Percentiles rank a stretch among this genome's conserved stretches.
phyloP scores from a whole-genome alignment of 2,329 filamentous ascomycete genomes.

The Dissoconium aciculare region DNA sequence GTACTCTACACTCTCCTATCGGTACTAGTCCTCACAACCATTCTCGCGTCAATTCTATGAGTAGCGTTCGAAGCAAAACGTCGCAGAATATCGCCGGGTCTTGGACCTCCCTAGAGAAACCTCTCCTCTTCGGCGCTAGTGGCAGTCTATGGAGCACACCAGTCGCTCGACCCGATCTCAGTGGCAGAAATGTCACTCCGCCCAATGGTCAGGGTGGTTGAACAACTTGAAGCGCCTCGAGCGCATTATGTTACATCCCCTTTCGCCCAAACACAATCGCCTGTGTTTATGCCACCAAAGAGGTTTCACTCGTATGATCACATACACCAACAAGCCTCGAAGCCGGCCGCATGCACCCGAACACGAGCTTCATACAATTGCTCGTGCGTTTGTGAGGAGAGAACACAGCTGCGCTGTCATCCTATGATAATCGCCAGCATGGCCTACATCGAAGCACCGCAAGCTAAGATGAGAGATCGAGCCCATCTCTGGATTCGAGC shows the following conservation, averaged over 20 bases:
- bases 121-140: slow-evolving; percentile 27
- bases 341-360: no score
- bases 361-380: no score
- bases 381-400: no score
- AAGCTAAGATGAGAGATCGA: no score
- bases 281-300: no score
- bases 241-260: neutral
- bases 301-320: no score
- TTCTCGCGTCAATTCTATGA: slow-evolving; percentile 30
- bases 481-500: no score
- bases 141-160: slow-evolving; percentile 25
- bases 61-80: slow-evolving; percentile 26
- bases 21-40: slow-evolving; percentile 18
- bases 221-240: slow-evolving; percentile 1
- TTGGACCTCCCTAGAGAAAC: slow-evolving; percentile 21
- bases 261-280: neutral
- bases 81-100: slow-evolving; percentile 17
- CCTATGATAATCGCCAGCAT: no score
- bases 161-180: slow-evolving; percentile 2
- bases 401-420: no score
- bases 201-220: slow-evolving; percentile 14
- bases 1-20: slow-evolving; percentile 17
- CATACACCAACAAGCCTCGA: no score
- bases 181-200: slow-evolving; percentile 9
- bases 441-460: no score